Base-by-base conservation (phyloP, 139 green algal species). In the Coccomyxa sp. region DNA sequence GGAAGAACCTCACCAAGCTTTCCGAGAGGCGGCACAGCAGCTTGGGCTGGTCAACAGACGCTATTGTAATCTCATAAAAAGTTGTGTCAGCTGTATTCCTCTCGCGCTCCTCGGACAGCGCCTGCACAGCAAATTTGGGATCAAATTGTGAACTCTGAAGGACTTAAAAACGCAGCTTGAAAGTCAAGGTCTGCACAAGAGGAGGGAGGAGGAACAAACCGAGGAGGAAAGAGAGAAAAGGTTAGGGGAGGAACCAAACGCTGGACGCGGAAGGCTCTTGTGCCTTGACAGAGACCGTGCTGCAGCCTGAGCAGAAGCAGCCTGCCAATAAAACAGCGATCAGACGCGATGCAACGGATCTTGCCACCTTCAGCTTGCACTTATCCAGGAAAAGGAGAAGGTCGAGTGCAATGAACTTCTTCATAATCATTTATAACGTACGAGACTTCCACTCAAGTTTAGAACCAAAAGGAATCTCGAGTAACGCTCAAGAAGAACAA, bases 31-130 rank as follows among this genome's bases (percentile, higher is more conserved):
- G 86, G 90, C 92, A 96, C 10, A 99, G 90, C 60, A 98, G 90
- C 84, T 98, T 98, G 58, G 95, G 95, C 89, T 96, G 93, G 87
- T 99, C 95, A 71, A 92, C 89, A n/a, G 91, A 94, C 9, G 93
- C 93, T 28, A 98, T 91, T 23, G 95, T 98, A 51, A 98, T 94
- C 82, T 98, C 96, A 80, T 96, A 97, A 79, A 98, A 97, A 12
- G 89, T 89, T 67, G 81, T 82, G 27, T 88, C 86, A 28, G 83
- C 80, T 7, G 77, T 45, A 58, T 82, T 81, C 75, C 95, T 91
- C 31, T 91, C 90, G 58, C 88, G 90, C 82, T 97, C 92, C 27
- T 95, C 83, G 18, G 93, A 88, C 60, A 96, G 80, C 25, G 92
- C 94, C 92, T 96, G 88, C 58, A 83, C 12, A 76, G 38, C 74